These are phyloP conservation scores for Phytophthora crassamura DNA, from an alignment of 352 stramenopile species.

Conservation along the genomic window DNA sequence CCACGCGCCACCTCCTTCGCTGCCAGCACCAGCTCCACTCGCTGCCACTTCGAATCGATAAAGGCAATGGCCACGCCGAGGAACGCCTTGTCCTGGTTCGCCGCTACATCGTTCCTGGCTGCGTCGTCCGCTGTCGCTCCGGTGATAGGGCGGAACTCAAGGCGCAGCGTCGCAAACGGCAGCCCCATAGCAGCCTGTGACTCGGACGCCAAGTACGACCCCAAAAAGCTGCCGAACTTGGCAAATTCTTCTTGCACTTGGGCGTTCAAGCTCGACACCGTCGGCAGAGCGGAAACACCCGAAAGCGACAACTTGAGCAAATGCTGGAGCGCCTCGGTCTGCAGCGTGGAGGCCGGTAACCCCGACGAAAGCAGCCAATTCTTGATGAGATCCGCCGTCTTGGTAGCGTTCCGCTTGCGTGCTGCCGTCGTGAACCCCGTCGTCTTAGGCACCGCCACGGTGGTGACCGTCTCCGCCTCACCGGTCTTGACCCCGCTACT, in stretches of 20 bases:
- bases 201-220: conserved; percentile 30
- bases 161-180: conserved; percentile 32
- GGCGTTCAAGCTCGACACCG: conserved; percentile 9
- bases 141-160: conserved; percentile 24
- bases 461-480: background rate
- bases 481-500: conserved; percentile 1
- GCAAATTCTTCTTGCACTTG: conserved; percentile 38
- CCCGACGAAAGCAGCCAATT: conserved; percentile 43
- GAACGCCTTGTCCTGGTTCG: conserved; percentile 25
- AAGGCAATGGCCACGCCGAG: conserved; percentile 26
- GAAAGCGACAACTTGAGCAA: conserved; percentile 24
- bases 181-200: conserved; percentile 22
- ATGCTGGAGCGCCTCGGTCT: conserved; percentile 26
- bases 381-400: conserved; percentile 26
- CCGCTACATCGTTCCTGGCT: conserved; percentile 7
- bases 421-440: background rate
- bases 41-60: conserved; percentile 43
- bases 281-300: background rate
- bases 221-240: conserved; percentile 28
- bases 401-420: conserved; percentile 13
- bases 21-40: conserved; percentile 34
- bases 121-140: conserved; percentile 8
- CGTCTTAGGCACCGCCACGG: background rate
- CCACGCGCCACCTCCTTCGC: conserved; percentile 23
- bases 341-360: conserved; percentile 18